Base-by-base conservation (phyloP, 2,329 filamentous ascomycete species). In the Orbilia brochopaga region DNA sequence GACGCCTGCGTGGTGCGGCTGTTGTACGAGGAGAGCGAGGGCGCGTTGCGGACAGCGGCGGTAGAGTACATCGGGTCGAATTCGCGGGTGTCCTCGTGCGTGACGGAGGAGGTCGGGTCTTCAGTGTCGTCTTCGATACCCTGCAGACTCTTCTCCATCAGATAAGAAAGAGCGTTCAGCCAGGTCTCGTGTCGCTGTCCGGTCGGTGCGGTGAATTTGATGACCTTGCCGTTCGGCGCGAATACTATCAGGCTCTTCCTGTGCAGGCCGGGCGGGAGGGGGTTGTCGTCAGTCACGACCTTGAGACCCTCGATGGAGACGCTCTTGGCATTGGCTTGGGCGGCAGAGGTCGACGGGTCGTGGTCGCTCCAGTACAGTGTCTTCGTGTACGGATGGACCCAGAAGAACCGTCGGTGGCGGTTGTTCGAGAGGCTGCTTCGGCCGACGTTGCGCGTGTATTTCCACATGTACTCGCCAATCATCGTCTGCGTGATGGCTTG, bases 391-490 rank as follows among this genome's bases (percentile, higher is more conserved):
- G 94, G 94, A 78, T 99, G 94, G 21, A 99, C 91, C 94, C 94
- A 99, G 84, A 99, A 99, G 83, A 97, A 99, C 32, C 94, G 88
- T 73, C 91, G 87, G 80, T 99, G 94, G 58, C 94, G 87, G 63
- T 92, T 96, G 76, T 88, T 89, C 0, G 92, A 97, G 80, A 96
- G 87, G 74, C 92, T 90, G 61, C 88, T 90, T 23, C 93, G 88
- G n/a, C 92, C 92, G 69, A 92, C 85, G 82, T 94, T 96, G 77
- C 94, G 89, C 0, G 94, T 99, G 80, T 99, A 99, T 80, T 99
- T 99, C 94, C 94, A 99, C 44, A 99, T 83, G 79, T 93, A 97
- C 79, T 99, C 94, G 63, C 94, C 94, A 78, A 99, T 97, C 94
- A 99, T 99, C 17, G 94, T 97, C 80, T 99, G 93, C 1, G 94